Evolutionary conservation across 148 eudicot species (phyloP).

Genomic region (Heliamphora exappendiculata): DNA sequence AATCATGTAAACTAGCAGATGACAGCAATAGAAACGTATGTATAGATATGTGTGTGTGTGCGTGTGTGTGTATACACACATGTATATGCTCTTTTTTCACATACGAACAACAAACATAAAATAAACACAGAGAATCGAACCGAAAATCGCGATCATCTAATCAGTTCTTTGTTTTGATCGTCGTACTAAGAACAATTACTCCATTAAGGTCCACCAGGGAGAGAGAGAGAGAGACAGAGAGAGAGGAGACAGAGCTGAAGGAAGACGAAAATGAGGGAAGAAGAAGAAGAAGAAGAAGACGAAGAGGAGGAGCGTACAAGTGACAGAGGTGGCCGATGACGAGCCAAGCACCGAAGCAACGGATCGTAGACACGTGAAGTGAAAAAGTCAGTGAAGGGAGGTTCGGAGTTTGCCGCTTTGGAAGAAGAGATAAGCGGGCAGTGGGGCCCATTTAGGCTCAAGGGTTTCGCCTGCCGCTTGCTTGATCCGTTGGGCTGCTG

Average conservation of each 20-base stretch:
- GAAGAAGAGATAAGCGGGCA: not conserved
- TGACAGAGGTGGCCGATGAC: not conserved
- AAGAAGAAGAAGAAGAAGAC: not conserved
- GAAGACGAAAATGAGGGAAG: not conserved
- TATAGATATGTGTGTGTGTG: not conserved
- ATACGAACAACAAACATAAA: not conserved
- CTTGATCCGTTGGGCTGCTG: conserved; percentile 20
- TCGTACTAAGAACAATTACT: not conserved
- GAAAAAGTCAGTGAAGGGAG: not conserved
- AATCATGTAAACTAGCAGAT: not conserved
- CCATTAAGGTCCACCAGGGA: not conserved
- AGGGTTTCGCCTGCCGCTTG: not conserved
- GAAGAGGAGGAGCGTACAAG: conserved; percentile 18
- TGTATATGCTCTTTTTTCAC: not conserved
- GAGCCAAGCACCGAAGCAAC: conserved; percentile 7
- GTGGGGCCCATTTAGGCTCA: conserved; percentile 6
- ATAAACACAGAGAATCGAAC: not conserved
- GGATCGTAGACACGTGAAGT: conserved; percentile 10
- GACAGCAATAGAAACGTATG: not conserved
- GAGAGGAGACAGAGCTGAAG: not conserved
- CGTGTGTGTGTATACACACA: not conserved
- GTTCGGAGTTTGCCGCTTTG: not conserved
- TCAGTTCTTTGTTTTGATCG: not conserved
- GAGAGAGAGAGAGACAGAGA: not conserved
- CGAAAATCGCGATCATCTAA: not conserved